Evolutionary conservation across 2,329 filamentous ascomycete species (phyloP).

Genomic region (Paecilomyces formosus): DNA sequence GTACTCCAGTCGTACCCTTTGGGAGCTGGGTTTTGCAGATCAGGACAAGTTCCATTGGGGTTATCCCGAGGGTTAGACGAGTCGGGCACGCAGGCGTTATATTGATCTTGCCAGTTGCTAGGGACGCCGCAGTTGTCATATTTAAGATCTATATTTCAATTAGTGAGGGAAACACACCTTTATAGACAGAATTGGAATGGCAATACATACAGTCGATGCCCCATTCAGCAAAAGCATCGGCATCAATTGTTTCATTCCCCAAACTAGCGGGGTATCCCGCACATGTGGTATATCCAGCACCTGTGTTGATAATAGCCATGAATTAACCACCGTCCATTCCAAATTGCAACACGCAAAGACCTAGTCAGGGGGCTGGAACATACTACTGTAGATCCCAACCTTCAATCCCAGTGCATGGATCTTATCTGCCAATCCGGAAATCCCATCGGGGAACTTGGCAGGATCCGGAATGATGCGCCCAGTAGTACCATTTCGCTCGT

Average conservation of each 20-base stretch:
- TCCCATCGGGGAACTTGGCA: slow-evolving; percentile 51
- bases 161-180: neutral
- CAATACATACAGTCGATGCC: slow-evolving; percentile 44
- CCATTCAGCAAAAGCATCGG: slow-evolving; percentile 51
- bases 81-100: slow-evolving; percentile 35
- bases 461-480: slow-evolving; percentile 41
- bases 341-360: no score
- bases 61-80: slow-evolving; percentile 21
- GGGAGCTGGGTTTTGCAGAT: slow-evolving; percentile 30
- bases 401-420: slow-evolving; percentile 54
- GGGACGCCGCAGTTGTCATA: slow-evolving; percentile 50
- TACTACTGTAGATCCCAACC: slow-evolving; percentile 55
- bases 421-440: slow-evolving; percentile 45
- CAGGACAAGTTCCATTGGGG: slow-evolving; percentile 36
- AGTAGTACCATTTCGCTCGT: slow-evolving; percentile 34
- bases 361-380: neutral
- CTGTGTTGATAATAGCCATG: slow-evolving; percentile 6
- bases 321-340: no score
- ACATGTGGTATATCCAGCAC: slow-evolving; percentile 40
- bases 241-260: slow-evolving; percentile 52
- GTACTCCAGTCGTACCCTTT: slow-evolving; percentile 44
- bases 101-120: slow-evolving; percentile 30
- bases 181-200: neutral
- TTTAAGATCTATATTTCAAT: slow-evolving; percentile 39
- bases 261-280: slow-evolving; percentile 51